Evolutionary conservation across 1,284 basidiomycete genomes (phyloP), one percentile per base, ranked within the genome.

Genomic region (Ceratobasidium sp.): DNA sequence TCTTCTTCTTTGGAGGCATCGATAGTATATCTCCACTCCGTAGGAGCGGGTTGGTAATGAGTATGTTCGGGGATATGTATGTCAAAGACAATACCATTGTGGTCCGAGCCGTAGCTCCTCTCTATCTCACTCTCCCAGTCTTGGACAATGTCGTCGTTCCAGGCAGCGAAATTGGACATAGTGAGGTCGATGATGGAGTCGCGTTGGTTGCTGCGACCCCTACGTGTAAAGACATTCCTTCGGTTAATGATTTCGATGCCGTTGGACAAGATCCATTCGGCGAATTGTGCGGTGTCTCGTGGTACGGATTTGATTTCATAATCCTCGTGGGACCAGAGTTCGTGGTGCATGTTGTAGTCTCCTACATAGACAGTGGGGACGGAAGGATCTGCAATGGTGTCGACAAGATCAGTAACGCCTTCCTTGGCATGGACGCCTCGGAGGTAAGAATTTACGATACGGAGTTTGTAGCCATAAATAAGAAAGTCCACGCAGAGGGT

Each of bases 311-410:
- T 30, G 2, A 62, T 18, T 7, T 23, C 57, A 0, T 54, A 35
- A 14, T 35, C 41, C 8, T 33, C 44, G 2, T 52, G 23, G 12
- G 62, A 20, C 77, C 77, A 78, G 30, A 62, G 48, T 30, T 70
- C 57, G 30, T 78, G 77, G 41, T 78, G 77, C 2, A 73, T 46
- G 52, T 78, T 78, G 64, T 75, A 78, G 62, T 78, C 77, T 38
- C 77, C 77, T 8, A 8, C 44, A 44, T 60, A 60, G n/a, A 73
- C 33, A 46, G 16, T n/a, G 57, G 54, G 30, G 48, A 6, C 16
- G 14, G 30, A 35, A 7, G 20, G 12, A 10, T 30, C 33, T 18
- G 59, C 33, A 10, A 16, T 7, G 38, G 57, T 46, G 27, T 55
- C 52, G 16, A 50, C 3, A 2, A 55, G 70, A 23, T 23, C 41